Percentiles rank a stretch among this genome's conserved stretches.
These are phyloP conservation scores for Diaporthe batatas DNA, from an alignment of 2,329 filamentous ascomycete species.

Conservation along the genomic window DNA sequence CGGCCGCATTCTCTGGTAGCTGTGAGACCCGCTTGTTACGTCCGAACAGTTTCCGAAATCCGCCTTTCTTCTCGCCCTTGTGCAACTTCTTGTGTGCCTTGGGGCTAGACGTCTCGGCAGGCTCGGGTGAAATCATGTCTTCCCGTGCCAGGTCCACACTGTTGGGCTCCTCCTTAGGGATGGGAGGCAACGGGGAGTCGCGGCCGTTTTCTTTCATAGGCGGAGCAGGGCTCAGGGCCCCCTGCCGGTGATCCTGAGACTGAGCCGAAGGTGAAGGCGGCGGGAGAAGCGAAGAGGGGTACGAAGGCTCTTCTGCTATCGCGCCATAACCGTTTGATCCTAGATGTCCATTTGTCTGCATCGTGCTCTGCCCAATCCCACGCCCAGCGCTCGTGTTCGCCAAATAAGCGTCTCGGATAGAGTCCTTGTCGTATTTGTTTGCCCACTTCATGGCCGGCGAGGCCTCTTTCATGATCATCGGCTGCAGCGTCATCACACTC, in stretches of 20 bases:
- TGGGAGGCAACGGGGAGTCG: conserved; percentile 56
- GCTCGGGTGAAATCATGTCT: conserved; percentile 56
- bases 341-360: conserved; percentile 50
- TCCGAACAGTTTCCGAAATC: conserved; percentile 75
- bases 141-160: conserved; percentile 54
- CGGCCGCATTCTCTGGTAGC: conserved; percentile 65
- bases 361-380: conserved; percentile 60
- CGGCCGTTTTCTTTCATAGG: conserved; percentile 47
- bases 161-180: conserved; percentile 53
- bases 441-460: conserved; percentile 98
- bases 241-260: conserved; percentile 38
- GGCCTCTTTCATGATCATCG: conserved; percentile 85
- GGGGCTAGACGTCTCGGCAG: conserved; percentile 55
- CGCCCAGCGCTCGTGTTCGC: conserved; percentile 79
- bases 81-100: conserved; percentile 58
- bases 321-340: conserved; percentile 46
- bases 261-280: conserved; percentile 49
- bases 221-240: conserved; percentile 27
- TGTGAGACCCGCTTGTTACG: conserved; percentile 73
- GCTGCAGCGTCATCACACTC: conserved; percentile 90
- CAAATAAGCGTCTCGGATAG: conserved; percentile 88
- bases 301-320: conserved; percentile 53
- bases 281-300: conserved; percentile 51
- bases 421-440: conserved; percentile 91
- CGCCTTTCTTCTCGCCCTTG: conserved; percentile 51